Evolutionary conservation across 176 grass and related monocot genomes (phyloP), one percentile per base, ranked within the genome.

Genomic region (Saccharum officinarum): DNA sequence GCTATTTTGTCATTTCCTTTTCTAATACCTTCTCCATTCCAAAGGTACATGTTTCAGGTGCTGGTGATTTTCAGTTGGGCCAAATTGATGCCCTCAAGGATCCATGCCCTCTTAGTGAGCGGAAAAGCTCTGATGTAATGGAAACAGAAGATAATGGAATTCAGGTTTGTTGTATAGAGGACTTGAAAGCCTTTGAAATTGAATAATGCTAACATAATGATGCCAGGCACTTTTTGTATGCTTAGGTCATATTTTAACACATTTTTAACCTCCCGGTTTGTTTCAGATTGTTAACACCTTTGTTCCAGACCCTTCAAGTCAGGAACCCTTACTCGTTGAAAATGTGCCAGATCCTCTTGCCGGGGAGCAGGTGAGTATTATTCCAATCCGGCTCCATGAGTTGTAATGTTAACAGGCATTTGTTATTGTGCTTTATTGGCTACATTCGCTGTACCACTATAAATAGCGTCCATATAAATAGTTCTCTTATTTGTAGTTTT

Each of bases 31-130:
- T 80, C 82, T 50, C 74, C 89, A 84, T 85, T 87, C 77, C 34
- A 52, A 66, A 98, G 97, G 92, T 98, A 50, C 93, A 98, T 86
- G 87, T 98, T 62, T 90, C 91, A 92, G 93, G 93, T 44, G 89
- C 82, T 74, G 97, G 93, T 83, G 97, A 98, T 89, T 98, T 98
- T 86, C 90, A 95, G 20, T 86, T 95, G 62, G 40, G 44, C 15
- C 91, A 94, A 84, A 90, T 95, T 80, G 97, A 98, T 89, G 84
- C 94, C 55, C 86, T 98, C 34, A 89, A 94, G 87, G 93, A 98
- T 89, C 97, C 83, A 84, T 95, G 52, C 81, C 83, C 93, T 83
- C 28, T 92, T 31, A 89, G 77, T 39, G 93, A 89, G 84, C 88
- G 88, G 84, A 95, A 92, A 91, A 81, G 67, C 55, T 88, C 67